phyloP scores from a whole-genome alignment of 164 flowering plant species.

The Paratinospora sagittata region DNA sequence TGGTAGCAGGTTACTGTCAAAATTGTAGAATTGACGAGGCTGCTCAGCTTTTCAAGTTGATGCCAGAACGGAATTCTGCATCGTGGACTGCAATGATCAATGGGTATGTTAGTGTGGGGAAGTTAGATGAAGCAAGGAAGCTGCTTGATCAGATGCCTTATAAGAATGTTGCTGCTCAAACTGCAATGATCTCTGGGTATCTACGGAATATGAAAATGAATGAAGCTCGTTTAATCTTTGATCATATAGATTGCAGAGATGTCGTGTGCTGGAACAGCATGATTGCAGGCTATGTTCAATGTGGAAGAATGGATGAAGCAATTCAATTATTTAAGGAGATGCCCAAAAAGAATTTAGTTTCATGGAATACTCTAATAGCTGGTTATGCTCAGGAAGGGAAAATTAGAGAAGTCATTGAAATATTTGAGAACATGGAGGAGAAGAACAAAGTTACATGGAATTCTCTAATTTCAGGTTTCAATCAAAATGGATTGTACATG shows the following conservation, averaged over 20 bases:
- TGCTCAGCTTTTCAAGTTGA: background rate
- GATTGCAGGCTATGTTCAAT: conserved; percentile 9
- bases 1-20: conserved; percentile 4
- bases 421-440: conserved; percentile 8
- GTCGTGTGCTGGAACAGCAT: conserved; percentile 8
- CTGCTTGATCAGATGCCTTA: conserved; percentile 8
- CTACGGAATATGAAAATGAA: conserved; percentile 5
- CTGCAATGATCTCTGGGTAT: conserved; percentile 12
- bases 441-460: conserved; percentile 2
- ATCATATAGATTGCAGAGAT: conserved; percentile 4
- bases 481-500: conserved; percentile 5
- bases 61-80: conserved; percentile 6
- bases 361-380: conserved; percentile 8
- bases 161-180: conserved; percentile 12
- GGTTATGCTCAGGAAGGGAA: conserved; percentile 11
- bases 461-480: conserved; percentile 7
- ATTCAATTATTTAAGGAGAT: background rate
- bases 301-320: conserved; percentile 9
- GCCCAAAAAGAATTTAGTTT: background rate
- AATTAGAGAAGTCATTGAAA: background rate
- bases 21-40: conserved; percentile 6
- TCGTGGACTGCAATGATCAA: conserved; percentile 12
- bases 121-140: conserved; percentile 8
- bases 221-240: conserved; percentile 4
- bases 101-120: conserved; percentile 9